Percentiles rank a stretch among this genome's conserved stretches.
Conservation (phyloP, 176 grass and related monocot species). For the Aegilops sharonensis region DNA sequence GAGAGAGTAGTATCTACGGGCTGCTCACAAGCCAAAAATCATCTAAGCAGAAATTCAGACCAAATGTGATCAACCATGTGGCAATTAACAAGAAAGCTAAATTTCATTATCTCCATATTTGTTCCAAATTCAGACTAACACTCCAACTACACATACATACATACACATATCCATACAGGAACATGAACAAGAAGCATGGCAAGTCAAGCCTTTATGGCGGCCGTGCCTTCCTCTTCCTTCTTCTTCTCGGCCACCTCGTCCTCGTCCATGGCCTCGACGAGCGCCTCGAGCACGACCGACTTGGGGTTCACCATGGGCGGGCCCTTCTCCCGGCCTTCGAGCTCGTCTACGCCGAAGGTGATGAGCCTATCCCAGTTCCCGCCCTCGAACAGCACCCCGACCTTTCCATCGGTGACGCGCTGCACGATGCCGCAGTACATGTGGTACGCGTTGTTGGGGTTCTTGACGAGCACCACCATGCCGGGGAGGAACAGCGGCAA, state of each 20-base stretch:
- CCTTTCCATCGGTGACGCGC: constrained; percentile 73
- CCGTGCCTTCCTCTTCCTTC: constrained; percentile 16
- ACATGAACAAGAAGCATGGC: not conserved
- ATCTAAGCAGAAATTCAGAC: not conserved
- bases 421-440: constrained; percentile 22
- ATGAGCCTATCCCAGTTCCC: constrained; percentile 70
- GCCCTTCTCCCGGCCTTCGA: constrained; percentile 80
- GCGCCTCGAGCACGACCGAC: constrained; percentile 33
- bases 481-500: constrained; percentile 9
- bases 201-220: not conserved
- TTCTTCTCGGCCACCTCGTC: not conserved
- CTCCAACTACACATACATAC: not conserved
- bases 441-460: constrained; percentile 7
- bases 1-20: too few species aligned
- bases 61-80: not conserved
- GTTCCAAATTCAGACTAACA: not conserved
- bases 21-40: not conserved
- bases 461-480: constrained; percentile 18
- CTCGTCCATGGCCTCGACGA: not conserved
- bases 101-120: not conserved
- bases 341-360: constrained; percentile 51
- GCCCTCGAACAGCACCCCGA: constrained; percentile 82
- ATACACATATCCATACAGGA: not conserved
- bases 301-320: constrained; percentile 87
- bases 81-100: too few species aligned